phyloP scores from a whole-genome alignment of 2,329 filamentous ascomycete genomes.

The Fusarium brevicatenulatum region DNA sequence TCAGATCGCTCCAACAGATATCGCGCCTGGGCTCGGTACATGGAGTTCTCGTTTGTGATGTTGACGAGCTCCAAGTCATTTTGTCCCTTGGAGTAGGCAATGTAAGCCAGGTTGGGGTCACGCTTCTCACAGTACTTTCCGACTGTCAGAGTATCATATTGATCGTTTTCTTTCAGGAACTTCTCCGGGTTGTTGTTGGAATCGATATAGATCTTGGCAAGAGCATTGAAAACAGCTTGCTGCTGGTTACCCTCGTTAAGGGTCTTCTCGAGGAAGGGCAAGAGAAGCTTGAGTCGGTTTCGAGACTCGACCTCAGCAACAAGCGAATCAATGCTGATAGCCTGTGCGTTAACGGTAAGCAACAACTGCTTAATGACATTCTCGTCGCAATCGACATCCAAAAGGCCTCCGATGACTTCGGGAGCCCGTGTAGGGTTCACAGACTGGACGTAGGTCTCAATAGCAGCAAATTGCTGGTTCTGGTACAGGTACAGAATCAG shows the following conservation, averaged over 20 bases:
- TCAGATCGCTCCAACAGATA: slow-evolving; percentile 94
- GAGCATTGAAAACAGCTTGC: slow-evolving; percentile 94
- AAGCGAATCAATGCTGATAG: slow-evolving; percentile 93
- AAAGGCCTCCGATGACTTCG: slow-evolving; percentile 88
- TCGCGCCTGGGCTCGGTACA: slow-evolving; percentile 97
- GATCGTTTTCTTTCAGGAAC: slow-evolving; percentile 96
- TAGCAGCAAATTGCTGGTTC: slow-evolving; percentile 99
- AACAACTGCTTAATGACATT: slow-evolving; percentile 93
- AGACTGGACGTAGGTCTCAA: slow-evolving; percentile 96
- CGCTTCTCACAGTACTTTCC: slow-evolving; percentile 99
- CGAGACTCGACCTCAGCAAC: slow-evolving; percentile 94
- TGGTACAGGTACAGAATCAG: slow-evolving; percentile 97
- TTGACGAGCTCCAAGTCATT: slow-evolving; percentile 97
- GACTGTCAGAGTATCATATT: slow-evolving; percentile 91
- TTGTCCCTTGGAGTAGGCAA: slow-evolving; percentile 95
- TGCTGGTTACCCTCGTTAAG: slow-evolving; percentile 92
- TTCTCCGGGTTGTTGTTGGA: slow-evolving; percentile 98
- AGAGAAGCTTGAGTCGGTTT: slow-evolving; percentile 92
- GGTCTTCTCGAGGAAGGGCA: slow-evolving; percentile 95
- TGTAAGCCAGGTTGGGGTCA: slow-evolving; percentile 93
- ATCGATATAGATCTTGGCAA: slow-evolving; percentile 99
- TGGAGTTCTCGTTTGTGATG: slow-evolving; percentile 99
- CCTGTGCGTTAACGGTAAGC: slow-evolving; percentile 81
- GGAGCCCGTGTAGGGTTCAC: slow-evolving; percentile 94
- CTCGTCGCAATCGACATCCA: slow-evolving; percentile 98